Evolutionary conservation across 192 early-diverging fungal genomes (phyloP).

Genomic region (Chytriomyces confervae): DNA sequence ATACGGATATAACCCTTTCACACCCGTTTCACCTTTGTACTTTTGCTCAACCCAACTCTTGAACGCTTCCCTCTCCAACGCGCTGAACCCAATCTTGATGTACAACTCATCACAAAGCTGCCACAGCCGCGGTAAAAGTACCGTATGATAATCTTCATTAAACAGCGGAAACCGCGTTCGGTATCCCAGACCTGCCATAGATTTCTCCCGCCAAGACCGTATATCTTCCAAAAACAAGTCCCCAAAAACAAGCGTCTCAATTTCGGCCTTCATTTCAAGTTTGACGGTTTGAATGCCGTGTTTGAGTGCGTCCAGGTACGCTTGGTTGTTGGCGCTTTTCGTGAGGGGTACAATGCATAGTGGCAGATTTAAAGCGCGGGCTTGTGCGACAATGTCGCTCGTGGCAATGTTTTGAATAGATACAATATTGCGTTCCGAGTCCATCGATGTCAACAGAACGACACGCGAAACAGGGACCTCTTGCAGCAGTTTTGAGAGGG

Average conservation of each 20-base stretch:
- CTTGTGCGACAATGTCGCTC: slow-evolving; percentile 15
- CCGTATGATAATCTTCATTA: background rate
- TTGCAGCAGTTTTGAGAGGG: background rate
- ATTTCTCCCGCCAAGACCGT: slow-evolving; percentile 9
- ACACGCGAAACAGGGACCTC: background rate
- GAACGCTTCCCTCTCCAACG: slow-evolving; percentile 12
- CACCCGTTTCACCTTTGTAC: background rate
- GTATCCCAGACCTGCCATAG: background rate
- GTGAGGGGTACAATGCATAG: slow-evolving; percentile 1
- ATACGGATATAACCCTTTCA: background rate
- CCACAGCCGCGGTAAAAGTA: slow-evolving; percentile 20
- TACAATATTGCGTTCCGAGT: slow-evolving; percentile 5
- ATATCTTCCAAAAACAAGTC: slow-evolving; percentile 31
- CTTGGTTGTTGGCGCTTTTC: slow-evolving; percentile 1
- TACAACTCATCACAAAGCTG: slow-evolving; percentile 7
- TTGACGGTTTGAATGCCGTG: background rate
- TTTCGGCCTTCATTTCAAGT: background rate
- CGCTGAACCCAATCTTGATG: slow-evolving; percentile 11
- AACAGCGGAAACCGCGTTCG: slow-evolving; percentile 17
- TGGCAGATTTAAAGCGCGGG: slow-evolving; percentile 11
- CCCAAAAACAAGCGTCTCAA: slow-evolving; percentile 15
- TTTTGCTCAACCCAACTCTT: slow-evolving; percentile 9
- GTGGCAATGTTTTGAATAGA: slow-evolving; percentile 18
- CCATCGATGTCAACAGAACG: slow-evolving; percentile 20
- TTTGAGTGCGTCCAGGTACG: slow-evolving; percentile 12